Percentiles rank a stretch among this genome's conserved stretches.
Conservation (phyloP, 2,329 filamentous ascomycete genomes). For the Neoscytalidium dimidiatum region DNA sequence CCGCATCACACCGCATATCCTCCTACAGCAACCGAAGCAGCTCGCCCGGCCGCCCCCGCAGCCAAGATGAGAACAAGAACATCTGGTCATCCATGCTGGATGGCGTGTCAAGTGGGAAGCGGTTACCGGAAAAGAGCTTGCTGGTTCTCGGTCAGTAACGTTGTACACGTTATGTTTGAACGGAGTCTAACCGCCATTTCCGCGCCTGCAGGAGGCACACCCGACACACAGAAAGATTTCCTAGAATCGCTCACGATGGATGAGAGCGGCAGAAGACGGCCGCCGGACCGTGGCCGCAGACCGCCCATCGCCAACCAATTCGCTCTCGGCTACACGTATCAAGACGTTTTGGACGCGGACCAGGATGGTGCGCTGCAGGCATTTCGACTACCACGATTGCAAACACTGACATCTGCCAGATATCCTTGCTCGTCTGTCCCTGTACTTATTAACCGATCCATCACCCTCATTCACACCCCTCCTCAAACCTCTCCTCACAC, state of each 20-base stretch:
- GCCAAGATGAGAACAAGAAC: constrained; percentile 71
- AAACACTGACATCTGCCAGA: constrained; percentile 56
- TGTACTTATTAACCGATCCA: constrained; percentile 85
- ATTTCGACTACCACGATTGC: background rate
- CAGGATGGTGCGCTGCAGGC: constrained; percentile 68
- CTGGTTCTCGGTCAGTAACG: constrained; percentile 70
- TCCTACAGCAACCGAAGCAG: constrained; percentile 19
- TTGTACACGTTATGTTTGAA: background rate
- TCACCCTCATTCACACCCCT: constrained; percentile 81
- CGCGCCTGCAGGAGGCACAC: constrained; percentile 65
- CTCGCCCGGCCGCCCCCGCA: constrained; percentile 38
- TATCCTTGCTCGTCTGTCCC: constrained; percentile 82
- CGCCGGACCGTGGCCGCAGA: constrained; percentile 54
- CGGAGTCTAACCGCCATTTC: constrained; percentile 20
- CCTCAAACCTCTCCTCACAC: constrained; percentile 79
- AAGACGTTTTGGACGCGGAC: constrained; percentile 89
- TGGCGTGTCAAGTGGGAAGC: constrained; percentile 84
- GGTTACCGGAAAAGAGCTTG: constrained; percentile 87
- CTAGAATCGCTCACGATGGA: constrained; percentile 56
- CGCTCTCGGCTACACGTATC: constrained; percentile 91
- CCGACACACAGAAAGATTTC: constrained; percentile 83
- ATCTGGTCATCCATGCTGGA: constrained; percentile 95
- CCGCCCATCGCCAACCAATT: constrained; percentile 89
- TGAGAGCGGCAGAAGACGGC: constrained; percentile 46
- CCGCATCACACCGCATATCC: constrained; percentile 19